Base-by-base conservation (phyloP, 2,329 filamentous ascomycete species). In the Chaetomiaceae sp. region DNA sequence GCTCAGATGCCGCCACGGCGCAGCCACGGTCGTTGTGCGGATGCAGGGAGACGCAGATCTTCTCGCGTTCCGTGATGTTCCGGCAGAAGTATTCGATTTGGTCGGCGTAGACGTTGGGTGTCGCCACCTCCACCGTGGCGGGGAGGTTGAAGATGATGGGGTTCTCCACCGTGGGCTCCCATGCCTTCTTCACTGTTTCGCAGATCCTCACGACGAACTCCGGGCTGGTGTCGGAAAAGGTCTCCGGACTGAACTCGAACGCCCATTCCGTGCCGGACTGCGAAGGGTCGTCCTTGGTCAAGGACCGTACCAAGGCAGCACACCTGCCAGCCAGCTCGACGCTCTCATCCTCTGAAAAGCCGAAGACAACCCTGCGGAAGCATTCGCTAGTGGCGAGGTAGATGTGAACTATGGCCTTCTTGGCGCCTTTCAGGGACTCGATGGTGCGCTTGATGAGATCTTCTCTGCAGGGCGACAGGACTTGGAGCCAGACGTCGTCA, bases 61-160 rank as follows among this genome's bases (percentile, higher is more conserved):
- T 93, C 60, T 95, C 84, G 42, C 90, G 76, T 66, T 95, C 86
- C 0, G 77, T 76, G 62, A 97, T 89, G 63, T 91, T 76, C 42
- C 75, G 79, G 72, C 88, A 95, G 68, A 98, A 98, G 70, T 88
- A 95, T 65, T 98, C 93, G 52, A 98, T 87, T 70, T 94, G 86
- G 62, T 98, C 93, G 40, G 93, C 93, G 64, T 93, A 98, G 38
- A 96, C 79, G 64, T 98, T 98, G 27, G 90, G 90, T 1, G 93
- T 96, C 1, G 88, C 71, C 82, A 96, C 83, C 70, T 98, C 93
- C 29, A 97, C 91, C 0, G 93, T 98, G 2, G 93, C 91, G 1
- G 93, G 91, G 42, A 98, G 76, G 71, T 97, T 97, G 76, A 98
- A 93, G 63, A 98, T 95, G 66, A 98, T 88, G 38, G 84, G 87